Conservation (phyloP, 2,329 filamentous ascomycete species). For the Nemania sp. region DNA sequence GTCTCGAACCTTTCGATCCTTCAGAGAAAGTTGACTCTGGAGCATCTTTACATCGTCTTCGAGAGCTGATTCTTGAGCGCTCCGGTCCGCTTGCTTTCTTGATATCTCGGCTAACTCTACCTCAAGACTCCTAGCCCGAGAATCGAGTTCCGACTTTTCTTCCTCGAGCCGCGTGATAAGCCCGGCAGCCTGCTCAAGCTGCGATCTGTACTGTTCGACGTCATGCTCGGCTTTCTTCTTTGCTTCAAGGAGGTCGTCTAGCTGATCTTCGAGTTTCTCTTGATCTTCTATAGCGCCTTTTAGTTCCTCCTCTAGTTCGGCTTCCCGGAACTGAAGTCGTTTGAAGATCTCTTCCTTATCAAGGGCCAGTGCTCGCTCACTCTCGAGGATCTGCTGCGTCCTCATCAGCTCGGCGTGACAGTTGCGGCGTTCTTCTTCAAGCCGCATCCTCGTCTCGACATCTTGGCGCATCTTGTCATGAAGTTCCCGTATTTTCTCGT, state of each 20-base stretch:
- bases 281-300: conserved; percentile 91
- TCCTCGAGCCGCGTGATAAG: conserved; percentile 85
- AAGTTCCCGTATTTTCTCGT: conserved; percentile 88
- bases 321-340: conserved; percentile 87
- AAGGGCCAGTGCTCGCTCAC: conserved; percentile 89
- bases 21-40: conserved; percentile 84
- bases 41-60: conserved; percentile 88
- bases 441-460: conserved; percentile 70
- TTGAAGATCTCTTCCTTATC: conserved; percentile 99
- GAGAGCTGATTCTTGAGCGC: conserved; percentile 74
- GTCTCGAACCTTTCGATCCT: conserved; percentile 88
- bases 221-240: conserved; percentile 90
- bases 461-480: conserved; percentile 83
- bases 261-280: conserved; percentile 88
- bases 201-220: conserved; percentile 74
- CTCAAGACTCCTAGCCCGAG: conserved; percentile 72
- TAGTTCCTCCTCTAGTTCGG: conserved; percentile 90
- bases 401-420: conserved; percentile 85
- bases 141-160: conserved; percentile 77
- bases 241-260: conserved; percentile 84
- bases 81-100: conserved; percentile 71
- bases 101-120: conserved; percentile 71
- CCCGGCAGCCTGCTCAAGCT: conserved; percentile 88
- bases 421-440: conserved; percentile 90
- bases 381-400: conserved; percentile 92